A percentile compares a stretch with the other conserved stretches of the same genome.
Evolutionary conservation across 164 flowering plant genomes (phyloP).

Genomic region (Chloranthus sessilifolius): DNA sequence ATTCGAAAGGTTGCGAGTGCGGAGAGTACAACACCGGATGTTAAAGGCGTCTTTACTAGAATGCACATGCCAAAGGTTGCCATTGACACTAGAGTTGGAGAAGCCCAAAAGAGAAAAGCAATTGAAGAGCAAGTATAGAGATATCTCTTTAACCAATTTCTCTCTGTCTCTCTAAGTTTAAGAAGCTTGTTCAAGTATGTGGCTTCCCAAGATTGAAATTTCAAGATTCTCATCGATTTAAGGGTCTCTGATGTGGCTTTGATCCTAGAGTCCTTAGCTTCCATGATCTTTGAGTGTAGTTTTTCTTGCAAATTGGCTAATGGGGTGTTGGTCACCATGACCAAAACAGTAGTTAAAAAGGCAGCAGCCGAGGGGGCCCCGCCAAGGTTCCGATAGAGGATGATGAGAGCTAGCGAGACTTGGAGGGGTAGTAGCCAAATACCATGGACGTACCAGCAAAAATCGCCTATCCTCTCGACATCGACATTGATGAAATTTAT

Average conservation of each 20-base stretch:
- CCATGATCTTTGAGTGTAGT: slow-evolving; percentile 72
- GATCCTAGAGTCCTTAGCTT: slow-evolving; percentile 69
- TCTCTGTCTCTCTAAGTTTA: slow-evolving; percentile 53
- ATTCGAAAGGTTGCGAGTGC: slow-evolving; percentile 79
- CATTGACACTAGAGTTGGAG: slow-evolving; percentile 76
- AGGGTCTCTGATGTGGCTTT: slow-evolving; percentile 73
- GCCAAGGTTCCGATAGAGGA: slow-evolving; percentile 65
- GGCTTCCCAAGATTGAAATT: slow-evolving; percentile 79
- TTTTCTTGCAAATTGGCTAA: slow-evolving; percentile 59
- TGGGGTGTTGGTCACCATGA: slow-evolving; percentile 75
- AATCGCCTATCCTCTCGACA: slow-evolving; percentile 72
- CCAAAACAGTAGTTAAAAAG: slow-evolving; percentile 44
- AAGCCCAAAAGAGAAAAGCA: slow-evolving; percentile 86
- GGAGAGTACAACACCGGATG: slow-evolving; percentile 65
- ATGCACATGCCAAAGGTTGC: slow-evolving; percentile 70
- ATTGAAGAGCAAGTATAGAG: slow-evolving; percentile 63
- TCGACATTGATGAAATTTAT: slow-evolving; percentile 69
- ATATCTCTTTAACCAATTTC: slow-evolving; percentile 54
- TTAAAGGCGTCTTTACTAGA: slow-evolving; percentile 47
- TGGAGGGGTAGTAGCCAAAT: slow-evolving; percentile 87
- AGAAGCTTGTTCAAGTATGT: slow-evolving; percentile 50
- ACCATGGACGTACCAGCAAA: slow-evolving; percentile 59
- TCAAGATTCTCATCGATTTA: slow-evolving; percentile 75
- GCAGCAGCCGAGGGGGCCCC: slow-evolving; percentile 61
- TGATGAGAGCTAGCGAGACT: slow-evolving; percentile 56